These are phyloP conservation scores for Apiotrichum domesticum DNA, from an alignment of 1,284 basidiomycete genomes.

Conservation along the genomic window DNA sequence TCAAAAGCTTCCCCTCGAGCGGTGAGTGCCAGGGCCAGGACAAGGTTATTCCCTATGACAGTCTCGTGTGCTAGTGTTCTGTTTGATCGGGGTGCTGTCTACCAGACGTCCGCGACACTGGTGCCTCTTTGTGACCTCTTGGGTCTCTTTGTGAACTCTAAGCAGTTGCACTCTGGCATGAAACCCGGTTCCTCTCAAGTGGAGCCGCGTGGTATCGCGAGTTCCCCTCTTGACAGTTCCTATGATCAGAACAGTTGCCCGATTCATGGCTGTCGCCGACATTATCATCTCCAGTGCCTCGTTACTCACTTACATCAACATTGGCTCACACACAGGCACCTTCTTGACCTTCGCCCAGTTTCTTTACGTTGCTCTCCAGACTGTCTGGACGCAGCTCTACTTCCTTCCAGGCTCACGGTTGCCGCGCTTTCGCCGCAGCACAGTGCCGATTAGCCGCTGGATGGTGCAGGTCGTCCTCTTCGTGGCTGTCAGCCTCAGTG, in stretches of 20 bases:
- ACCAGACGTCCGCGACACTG: no score
- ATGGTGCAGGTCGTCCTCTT: conserved; percentile 76
- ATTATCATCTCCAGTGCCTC: no score
- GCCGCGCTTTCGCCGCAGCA: conserved; percentile 47
- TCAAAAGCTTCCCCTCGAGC: conserved; percentile 62
- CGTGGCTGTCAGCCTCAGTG: conserved; percentile 60
- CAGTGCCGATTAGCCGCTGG: conserved; percentile 70
- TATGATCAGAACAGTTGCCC: no score
- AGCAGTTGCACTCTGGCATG: no score
- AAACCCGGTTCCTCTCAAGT: no score
- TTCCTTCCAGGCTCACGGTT: conserved; percentile 14
- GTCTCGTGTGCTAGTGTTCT: no score
- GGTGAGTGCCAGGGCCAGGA: conserved; percentile 50
- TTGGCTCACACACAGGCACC: conserved; percentile 58
- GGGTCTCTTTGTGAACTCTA: no score
- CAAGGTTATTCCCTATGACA: background rate
- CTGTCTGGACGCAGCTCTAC: conserved; percentile 35
- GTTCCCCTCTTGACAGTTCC: no score
- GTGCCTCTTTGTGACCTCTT: no score
- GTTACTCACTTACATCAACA: background rate
- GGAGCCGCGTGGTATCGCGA: no score
- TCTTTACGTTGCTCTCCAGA: conserved; percentile 59
- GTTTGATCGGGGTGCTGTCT: no score
- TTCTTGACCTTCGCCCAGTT: conserved; percentile 83
- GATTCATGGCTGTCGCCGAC: no score